Conservation (phyloP, 2,329 filamentous ascomycete species). For the Shiraia bambusicola region DNA sequence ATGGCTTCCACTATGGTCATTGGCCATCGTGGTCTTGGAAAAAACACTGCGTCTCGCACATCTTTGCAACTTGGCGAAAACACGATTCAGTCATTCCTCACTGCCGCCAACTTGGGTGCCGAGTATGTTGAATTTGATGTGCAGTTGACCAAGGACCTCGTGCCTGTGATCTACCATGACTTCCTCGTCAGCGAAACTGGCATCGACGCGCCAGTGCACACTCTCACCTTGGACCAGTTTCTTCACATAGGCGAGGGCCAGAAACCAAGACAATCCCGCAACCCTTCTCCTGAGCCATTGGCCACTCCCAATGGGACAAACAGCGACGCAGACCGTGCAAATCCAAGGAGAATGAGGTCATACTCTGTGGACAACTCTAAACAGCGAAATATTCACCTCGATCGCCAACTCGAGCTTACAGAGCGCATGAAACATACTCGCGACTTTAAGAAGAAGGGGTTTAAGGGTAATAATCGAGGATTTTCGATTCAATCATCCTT, state of each 20-base stretch:
- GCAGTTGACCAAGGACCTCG: constrained; percentile 96
- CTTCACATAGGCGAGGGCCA: constrained; percentile 73
- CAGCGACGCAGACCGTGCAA: constrained; percentile 17
- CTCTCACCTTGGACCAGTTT: constrained; percentile 92
- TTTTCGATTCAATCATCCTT: constrained; percentile 96
- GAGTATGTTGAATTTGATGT: constrained; percentile 79
- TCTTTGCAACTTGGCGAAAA: constrained; percentile 96
- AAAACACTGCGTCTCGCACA: constrained; percentile 80
- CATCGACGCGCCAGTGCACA: constrained; percentile 94
- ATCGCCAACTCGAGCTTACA: constrained; percentile 56
- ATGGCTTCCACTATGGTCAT: constrained; percentile 83
- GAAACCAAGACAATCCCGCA: constrained; percentile 50
- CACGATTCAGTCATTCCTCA: constrained; percentile 92
- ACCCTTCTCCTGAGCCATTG: constrained; percentile 47
- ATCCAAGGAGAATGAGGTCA: constrained; percentile 50
- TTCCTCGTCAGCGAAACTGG: constrained; percentile 97
- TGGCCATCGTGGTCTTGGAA: constrained; percentile 73
- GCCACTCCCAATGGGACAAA: constrained; percentile 15
- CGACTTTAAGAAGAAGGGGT: constrained; percentile 92
- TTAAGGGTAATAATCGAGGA: constrained; percentile 91
- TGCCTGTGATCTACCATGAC: constrained; percentile 98
- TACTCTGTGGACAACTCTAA: constrained; percentile 60
- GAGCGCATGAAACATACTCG: constrained; percentile 97
- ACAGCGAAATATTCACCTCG: constrained; percentile 43
- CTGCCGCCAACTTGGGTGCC: constrained; percentile 87